Base-by-base conservation (phyloP, 1,139 yeast genomes). In the Debaryomyces sp. region DNA sequence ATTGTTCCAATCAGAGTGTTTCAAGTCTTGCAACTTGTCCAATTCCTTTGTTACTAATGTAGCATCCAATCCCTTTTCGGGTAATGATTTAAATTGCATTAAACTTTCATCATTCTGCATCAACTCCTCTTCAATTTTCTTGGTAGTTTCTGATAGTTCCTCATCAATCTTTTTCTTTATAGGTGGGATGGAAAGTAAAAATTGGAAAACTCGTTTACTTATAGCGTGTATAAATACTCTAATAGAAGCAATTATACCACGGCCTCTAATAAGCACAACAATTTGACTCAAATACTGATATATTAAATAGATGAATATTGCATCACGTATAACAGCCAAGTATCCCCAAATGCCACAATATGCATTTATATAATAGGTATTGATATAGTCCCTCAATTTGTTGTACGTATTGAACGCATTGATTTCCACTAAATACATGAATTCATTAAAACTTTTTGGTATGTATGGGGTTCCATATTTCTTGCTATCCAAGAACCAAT, bases 1-100 rank as follows among this genome's bases (percentile, higher is more conserved):
- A 44, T 77, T 75, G 61, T 82, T 78, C 97, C 97, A 92, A 50
- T 84, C 86, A 1, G 91, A 76, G 55, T 87, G 92, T 50, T 84
- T 78, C 59, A 88, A 67, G 21, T 63, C 60, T 30, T 78, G 73
- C 22, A 81, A 66, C 27, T 68, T 67, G 41, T 80, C 78, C 53
- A 90, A 68, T 54, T 84, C 83, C 0, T 60, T 57, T 18, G 74
- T 46, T 3, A 89, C 75, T 12, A 64, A 63, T 0, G 60, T 66
- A n/a, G 71, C 67, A 0, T 75, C 41, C 51, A 88, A 61, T 0
- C 96, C 96, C 0, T 61, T 48, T 3, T 56, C 59, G 0, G 97
- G 97, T 5, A 91, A 64, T 22, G 58, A 51, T 1, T 71, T 63
- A 57, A 84, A 82, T 54, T 80, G 82, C 12, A 68, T 63, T 43